Evolutionary conservation across 768 basidiomycete genomes (phyloP).

Genomic region (Tricholoma furcatifolium): DNA sequence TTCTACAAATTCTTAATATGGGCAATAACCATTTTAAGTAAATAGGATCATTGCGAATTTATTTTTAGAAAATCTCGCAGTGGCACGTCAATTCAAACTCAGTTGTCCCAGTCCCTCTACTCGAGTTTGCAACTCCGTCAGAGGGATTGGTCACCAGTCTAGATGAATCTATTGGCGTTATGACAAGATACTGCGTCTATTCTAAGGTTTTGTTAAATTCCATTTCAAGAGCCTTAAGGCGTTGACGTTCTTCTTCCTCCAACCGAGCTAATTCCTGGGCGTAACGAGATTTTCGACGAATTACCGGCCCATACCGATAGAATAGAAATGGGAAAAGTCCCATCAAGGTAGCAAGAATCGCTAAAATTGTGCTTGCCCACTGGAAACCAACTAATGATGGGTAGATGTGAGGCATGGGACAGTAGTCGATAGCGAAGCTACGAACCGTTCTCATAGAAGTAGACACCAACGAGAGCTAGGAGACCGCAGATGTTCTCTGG

Average conservation of each 20-base stretch:
- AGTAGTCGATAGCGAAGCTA: background rate
- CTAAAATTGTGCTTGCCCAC: constrained; percentile 21
- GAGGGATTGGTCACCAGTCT: too few species aligned
- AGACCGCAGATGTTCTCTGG: constrained; percentile 20
- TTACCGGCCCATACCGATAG: constrained; percentile 19
- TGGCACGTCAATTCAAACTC: too few species aligned
- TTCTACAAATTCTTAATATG: too few species aligned
- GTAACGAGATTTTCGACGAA: constrained; percentile 18
- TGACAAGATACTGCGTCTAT: background rate
- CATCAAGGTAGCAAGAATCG: constrained; percentile 19
- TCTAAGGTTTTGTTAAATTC: background rate
- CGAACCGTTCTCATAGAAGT: constrained; percentile 19
- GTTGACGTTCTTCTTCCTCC: constrained; percentile 17
- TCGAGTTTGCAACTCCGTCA: too few species aligned
- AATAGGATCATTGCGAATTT: too few species aligned
- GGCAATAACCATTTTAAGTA: too few species aligned
- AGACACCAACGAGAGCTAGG: constrained; percentile 15
- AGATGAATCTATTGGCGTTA: background rate
- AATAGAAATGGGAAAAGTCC: constrained; percentile 21
- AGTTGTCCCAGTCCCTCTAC: too few species aligned
- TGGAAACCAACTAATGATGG: constrained; percentile 15
- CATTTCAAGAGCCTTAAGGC: constrained; percentile 13
- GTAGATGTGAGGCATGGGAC: background rate
- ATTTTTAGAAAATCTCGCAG: too few species aligned
- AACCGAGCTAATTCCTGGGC: constrained; percentile 18